phyloP scores from a whole-genome alignment of 2,329 filamentous ascomycete genomes.

The Neonectria neomacrospora region DNA sequence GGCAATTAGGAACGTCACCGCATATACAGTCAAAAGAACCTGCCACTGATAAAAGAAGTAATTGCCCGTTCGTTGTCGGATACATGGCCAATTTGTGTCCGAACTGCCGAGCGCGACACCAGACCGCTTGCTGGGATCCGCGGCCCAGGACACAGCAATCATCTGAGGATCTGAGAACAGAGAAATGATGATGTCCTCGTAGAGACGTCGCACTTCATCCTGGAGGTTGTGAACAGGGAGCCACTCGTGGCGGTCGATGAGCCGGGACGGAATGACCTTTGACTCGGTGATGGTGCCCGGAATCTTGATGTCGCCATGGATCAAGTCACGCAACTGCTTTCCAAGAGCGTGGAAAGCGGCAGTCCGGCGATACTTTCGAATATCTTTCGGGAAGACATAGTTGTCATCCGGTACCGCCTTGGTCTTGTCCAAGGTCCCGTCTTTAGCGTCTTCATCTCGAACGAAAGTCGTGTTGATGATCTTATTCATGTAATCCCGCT shows the following conservation, averaged over 20 bases:
- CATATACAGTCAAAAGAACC: constrained; percentile 27
- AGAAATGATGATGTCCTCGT: constrained; percentile 36
- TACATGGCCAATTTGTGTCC: constrained; percentile 24
- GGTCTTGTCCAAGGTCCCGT: constrained; percentile 31
- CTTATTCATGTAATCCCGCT: constrained; percentile 32
- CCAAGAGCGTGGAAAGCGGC: constrained; percentile 36
- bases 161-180: constrained; percentile 36
- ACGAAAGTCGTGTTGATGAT: constrained; percentile 34
- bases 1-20: constrained; percentile 25
- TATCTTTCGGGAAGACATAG: constrained; percentile 26
- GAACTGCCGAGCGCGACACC: constrained; percentile 21
- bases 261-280: constrained; percentile 24
- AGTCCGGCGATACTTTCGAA: constrained; percentile 20
- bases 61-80: constrained; percentile 22
- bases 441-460: not conserved
- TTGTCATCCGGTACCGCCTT: constrained; percentile 28
- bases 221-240: constrained; percentile 27
- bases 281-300: constrained; percentile 23
- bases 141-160: constrained; percentile 35
- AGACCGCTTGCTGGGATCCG: constrained; percentile 24
- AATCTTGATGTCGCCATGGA: constrained; percentile 27
- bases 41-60: constrained; percentile 33
- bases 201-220: constrained; percentile 16
- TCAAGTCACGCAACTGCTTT: constrained; percentile 17
- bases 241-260: constrained; percentile 31